Evolutionary conservation across 139 green algal genomes (phyloP).

Genomic region (Tetraselmis chui): DNA sequence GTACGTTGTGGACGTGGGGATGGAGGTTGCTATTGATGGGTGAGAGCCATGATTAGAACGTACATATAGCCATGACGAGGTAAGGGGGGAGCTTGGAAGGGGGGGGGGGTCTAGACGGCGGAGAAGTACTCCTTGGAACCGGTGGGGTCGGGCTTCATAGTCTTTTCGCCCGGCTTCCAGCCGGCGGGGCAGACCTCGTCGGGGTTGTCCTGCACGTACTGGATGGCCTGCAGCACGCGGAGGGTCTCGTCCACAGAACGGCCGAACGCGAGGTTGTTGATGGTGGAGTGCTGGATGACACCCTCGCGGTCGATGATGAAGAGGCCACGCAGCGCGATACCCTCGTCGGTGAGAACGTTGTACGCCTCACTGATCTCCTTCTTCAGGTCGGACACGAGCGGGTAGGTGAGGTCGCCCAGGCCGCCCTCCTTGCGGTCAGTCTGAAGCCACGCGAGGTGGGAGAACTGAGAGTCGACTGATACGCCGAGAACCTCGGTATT

Average conservation of each 20-base stretch:
- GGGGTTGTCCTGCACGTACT: slow-evolving; percentile 82
- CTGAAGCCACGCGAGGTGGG: slow-evolving; percentile 97
- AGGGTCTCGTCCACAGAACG: slow-evolving; percentile 95
- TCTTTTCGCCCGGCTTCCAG: slow-evolving; percentile 88
- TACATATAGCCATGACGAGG: neutral
- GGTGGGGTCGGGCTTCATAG: slow-evolving; percentile 81
- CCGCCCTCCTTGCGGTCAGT: slow-evolving; percentile 61
- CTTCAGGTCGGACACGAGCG: slow-evolving; percentile 95
- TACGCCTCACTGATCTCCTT: slow-evolving; percentile 79
- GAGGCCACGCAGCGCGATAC: slow-evolving; percentile 54
- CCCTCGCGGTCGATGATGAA: slow-evolving; percentile 94
- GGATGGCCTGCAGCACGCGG: slow-evolving; percentile 86
- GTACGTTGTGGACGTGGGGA: neutral
- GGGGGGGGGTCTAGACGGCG: slow-evolving; percentile 28
- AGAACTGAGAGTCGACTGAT: slow-evolving; percentile 92
- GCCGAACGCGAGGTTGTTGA: slow-evolving; percentile 96
- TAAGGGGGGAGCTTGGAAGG: neutral
- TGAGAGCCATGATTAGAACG: neutral
- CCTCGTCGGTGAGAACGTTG: slow-evolving; percentile 67
- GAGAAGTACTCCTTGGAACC: slow-evolving; percentile 76
- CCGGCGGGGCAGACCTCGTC: slow-evolving; percentile 91
- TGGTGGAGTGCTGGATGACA: slow-evolving; percentile 87
- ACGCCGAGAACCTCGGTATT: slow-evolving; percentile 87
- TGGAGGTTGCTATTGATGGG: neutral
- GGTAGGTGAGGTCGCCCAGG: slow-evolving; percentile 92